Evolutionary conservation across 257 asterid species (phyloP).

Genomic region (Coffea canephora): DNA sequence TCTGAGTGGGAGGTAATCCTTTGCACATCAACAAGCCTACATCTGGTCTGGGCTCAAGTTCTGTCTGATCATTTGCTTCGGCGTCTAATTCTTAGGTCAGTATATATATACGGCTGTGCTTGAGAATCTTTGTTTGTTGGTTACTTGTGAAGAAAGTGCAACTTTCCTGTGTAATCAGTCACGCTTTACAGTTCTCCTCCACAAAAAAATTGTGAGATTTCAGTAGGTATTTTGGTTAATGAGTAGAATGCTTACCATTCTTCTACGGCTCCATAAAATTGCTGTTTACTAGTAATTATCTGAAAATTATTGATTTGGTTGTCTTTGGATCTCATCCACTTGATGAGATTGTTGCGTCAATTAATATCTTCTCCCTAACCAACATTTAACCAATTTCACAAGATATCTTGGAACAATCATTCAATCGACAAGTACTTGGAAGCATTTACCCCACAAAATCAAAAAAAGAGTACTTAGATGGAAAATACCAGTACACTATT

Average conservation of each 20-base stretch:
- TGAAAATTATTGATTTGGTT: no score
- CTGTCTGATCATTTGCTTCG: constrained; percentile 81
- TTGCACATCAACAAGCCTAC: constrained; percentile 70
- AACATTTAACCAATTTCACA: neutral
- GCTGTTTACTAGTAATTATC: neutral
- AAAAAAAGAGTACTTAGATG: no score
- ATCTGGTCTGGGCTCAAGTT: constrained; percentile 94
- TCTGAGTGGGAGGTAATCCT: constrained; percentile 91
- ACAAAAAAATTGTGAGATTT: neutral
- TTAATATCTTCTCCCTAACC: neutral
- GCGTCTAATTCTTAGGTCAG: constrained; percentile 82
- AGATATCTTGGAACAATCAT: neutral
- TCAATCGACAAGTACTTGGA: no score
- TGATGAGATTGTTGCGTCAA: no score
- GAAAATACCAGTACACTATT: neutral
- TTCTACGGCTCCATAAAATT: neutral
- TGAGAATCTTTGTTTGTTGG: neutral
- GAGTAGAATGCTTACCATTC: neutral
- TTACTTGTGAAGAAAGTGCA: neutral
- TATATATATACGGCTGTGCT: constrained; percentile 6
- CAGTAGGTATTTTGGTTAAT: neutral
- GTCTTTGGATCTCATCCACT: no score
- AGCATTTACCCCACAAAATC: neutral
- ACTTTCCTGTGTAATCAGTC: neutral
- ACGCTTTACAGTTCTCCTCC: neutral